A percentile compares a stretch with the other conserved stretches of the same genome.
Conservation (phyloP, 495 filamentous ascomycete species). For the Copromyces sp. region DNA sequence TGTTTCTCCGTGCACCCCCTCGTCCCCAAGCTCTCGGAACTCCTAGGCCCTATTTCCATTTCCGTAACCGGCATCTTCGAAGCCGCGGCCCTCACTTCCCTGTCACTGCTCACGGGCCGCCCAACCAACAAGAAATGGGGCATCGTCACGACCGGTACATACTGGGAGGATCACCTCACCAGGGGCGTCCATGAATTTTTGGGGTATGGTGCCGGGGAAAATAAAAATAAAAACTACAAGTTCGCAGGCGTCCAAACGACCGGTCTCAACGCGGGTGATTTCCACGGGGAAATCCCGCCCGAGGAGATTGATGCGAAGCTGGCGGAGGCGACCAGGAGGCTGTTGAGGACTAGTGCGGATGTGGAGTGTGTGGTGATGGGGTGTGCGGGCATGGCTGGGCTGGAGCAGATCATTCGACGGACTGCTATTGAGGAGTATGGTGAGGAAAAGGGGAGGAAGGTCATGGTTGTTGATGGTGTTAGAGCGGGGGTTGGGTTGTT, state of each 20-base stretch:
- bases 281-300: conserved; percentile 56
- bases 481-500: conserved; percentile 64
- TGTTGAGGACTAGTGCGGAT: conserved; percentile 42
- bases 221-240: conserved; percentile 9
- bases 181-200: conserved; percentile 46
- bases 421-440: conserved; percentile 58
- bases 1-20: conserved; percentile 88
- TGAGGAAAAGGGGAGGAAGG: conserved; percentile 42
- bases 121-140: conserved; percentile 53
- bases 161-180: conserved; percentile 65
- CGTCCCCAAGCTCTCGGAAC: conserved; percentile 46
- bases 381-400: conserved; percentile 88
- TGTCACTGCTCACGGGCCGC: conserved; percentile 30
- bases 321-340: conserved; percentile 52
- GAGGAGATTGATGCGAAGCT: conserved; percentile 58
- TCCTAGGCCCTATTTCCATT: conserved; percentile 4
- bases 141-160: conserved; percentile 78
- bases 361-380: conserved; percentile 64
- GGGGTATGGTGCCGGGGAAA: conserved; percentile 27
- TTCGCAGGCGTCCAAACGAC: conserved; percentile 81
- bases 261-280: conserved; percentile 67
- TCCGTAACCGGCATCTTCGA: conserved; percentile 82
- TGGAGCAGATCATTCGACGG: conserved; percentile 68
- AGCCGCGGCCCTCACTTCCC: conserved; percentile 53
- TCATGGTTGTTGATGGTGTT: conserved; percentile 79